Percentiles rank a stretch among this genome's conserved stretches.
These are phyloP conservation scores for Macadamia tetraphylla DNA, from an alignment of 164 flowering plant genomes.

Conservation along the genomic window DNA sequence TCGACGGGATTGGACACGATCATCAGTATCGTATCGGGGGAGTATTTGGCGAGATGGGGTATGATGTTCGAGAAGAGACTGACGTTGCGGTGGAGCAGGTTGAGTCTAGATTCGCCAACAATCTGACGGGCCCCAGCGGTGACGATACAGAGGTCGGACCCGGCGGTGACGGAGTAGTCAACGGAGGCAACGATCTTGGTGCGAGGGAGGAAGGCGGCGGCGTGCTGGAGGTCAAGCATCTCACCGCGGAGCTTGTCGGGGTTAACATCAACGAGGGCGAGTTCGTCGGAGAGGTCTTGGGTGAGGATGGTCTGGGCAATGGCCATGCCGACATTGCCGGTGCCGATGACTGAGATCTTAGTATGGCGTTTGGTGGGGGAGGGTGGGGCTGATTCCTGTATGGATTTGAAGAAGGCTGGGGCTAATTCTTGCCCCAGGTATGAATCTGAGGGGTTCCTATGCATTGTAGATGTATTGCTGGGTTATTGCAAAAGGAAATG, in stretches of 20 bases:
- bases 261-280: too few species aligned
- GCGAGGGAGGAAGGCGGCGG: conserved; percentile 80
- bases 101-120: conserved; percentile 61
- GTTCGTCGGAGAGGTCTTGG: too few species aligned
- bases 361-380: conserved; percentile 46
- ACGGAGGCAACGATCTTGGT: conserved; percentile 44
- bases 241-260: conserved; percentile 32
- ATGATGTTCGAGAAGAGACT: conserved; percentile 21
- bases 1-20: too few species aligned
- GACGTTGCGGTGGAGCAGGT: conserved; percentile 63
- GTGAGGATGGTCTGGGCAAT: too few species aligned
- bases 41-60: too few species aligned
- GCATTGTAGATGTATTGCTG: conserved; percentile 16
- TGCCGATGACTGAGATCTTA: conserved; percentile 57
- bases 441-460: conserved; percentile 34
- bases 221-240: conserved; percentile 30
- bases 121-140: conserved; percentile 80
- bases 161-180: conserved; percentile 25
- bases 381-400: conserved; percentile 34
- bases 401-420: conserved; percentile 49
- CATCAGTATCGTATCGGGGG: too few species aligned
- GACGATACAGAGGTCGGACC: conserved; percentile 69
- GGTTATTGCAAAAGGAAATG: not conserved
- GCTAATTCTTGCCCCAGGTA: conserved; percentile 51
- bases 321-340: too few species aligned